Evolutionary conservation across 2,329 filamentous ascomycete genomes (phyloP).

Genomic region (Neonectria punicea): DNA sequence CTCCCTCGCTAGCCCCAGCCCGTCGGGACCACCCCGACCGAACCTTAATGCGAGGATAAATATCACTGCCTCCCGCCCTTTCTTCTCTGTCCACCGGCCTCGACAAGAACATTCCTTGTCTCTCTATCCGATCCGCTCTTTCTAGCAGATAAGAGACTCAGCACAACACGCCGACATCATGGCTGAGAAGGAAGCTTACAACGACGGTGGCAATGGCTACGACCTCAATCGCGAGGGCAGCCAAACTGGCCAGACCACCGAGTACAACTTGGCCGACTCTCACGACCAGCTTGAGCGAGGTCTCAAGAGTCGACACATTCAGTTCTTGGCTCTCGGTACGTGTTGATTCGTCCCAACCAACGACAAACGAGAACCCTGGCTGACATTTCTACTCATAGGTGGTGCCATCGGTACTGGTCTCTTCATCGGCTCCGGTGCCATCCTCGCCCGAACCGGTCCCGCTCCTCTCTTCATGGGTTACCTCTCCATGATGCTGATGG

Average conservation of each 20-base stretch:
- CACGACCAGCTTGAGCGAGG: slow-evolving; percentile 63
- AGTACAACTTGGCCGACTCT: slow-evolving; percentile 51
- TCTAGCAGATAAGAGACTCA: neutral
- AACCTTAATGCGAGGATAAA: slow-evolving; percentile 27
- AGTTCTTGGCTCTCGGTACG: slow-evolving; percentile 66
- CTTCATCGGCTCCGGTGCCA: slow-evolving; percentile 69
- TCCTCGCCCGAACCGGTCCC: slow-evolving; percentile 66
- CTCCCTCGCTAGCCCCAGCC: slow-evolving; percentile 4
- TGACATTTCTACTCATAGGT: slow-evolving; percentile 29
- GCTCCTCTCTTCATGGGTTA: slow-evolving; percentile 79
- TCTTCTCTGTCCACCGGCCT: neutral
- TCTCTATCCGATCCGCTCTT: neutral
- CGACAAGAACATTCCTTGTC: neutral
- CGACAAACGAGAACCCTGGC: neutral
- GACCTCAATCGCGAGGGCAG: slow-evolving; percentile 42
- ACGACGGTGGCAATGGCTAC: slow-evolving; percentile 34
- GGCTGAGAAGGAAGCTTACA: slow-evolving; percentile 32
- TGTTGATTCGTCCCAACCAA: neutral
- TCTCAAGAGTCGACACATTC: slow-evolving; percentile 69
- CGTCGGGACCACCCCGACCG: slow-evolving; percentile 3
- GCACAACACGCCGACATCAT: slow-evolving; percentile 14
- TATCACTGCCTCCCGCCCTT: slow-evolving; percentile 13
- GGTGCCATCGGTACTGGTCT: slow-evolving; percentile 72
- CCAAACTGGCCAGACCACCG: slow-evolving; percentile 35
- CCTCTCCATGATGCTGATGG: slow-evolving; percentile 63